phyloP scores from a whole-genome alignment of 257 asterid species.

The Salvia splendens region DNA sequence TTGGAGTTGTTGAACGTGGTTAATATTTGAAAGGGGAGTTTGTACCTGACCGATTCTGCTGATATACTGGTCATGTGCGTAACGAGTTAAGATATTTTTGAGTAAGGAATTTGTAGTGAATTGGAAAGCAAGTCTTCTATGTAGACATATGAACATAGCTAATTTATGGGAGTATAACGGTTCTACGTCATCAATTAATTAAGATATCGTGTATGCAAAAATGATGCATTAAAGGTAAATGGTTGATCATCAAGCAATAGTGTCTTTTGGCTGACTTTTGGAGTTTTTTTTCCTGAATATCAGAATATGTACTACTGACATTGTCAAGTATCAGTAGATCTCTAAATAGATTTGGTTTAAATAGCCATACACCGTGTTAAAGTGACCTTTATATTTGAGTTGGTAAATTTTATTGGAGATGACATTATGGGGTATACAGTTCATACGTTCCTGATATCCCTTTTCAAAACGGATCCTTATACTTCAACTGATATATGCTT shows the following conservation, averaged over 20 bases:
- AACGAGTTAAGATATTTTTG: not conserved
- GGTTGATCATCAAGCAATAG: not conserved
- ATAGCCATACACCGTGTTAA: not conserved
- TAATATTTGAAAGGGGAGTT: not conserved
- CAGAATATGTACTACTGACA: not conserved
- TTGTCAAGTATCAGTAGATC: not conserved
- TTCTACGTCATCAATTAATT: not conserved
- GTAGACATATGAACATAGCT: not conserved
- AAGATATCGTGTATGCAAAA: not conserved
- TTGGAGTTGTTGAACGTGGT: conserved; percentile 11
- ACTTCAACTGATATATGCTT: conserved; percentile 37
- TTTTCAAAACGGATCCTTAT: conserved; percentile 6
- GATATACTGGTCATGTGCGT: conserved; percentile 1
- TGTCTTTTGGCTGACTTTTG: not conserved
- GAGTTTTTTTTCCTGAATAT: not conserved
- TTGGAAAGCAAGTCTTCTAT: conserved; percentile 15
- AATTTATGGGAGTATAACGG: not conserved
- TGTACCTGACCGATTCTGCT: not conserved
- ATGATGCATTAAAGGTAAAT: not conserved
- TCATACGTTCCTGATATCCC: not conserved
- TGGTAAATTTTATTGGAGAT: not conserved
- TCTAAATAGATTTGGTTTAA: not conserved
- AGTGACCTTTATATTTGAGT: not conserved
- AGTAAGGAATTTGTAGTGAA: not conserved
- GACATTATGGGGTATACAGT: not conserved